phyloP scores from a whole-genome alignment of 139 green algal genomes.

The Nannochloris sp. region DNA sequence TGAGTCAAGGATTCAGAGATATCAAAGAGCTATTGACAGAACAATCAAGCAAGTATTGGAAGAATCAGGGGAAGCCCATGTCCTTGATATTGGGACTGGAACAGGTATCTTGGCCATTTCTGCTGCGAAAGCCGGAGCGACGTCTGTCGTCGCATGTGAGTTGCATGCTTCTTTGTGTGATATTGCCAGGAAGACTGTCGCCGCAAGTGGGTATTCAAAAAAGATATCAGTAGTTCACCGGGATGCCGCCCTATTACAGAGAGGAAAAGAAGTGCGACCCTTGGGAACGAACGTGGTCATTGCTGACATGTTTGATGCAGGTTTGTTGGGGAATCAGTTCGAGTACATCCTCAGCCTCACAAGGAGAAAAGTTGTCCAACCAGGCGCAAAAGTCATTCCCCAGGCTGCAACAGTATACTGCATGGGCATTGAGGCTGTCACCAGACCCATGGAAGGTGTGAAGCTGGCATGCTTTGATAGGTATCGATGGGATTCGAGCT shows the following conservation, averaged over 20 bases:
- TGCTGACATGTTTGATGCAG: constrained; percentile 53
- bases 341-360: constrained; percentile 44
- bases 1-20: constrained; percentile 22
- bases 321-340: constrained; percentile 54
- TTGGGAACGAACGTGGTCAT: constrained; percentile 60
- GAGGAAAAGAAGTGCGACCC: constrained; percentile 38
- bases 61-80: constrained; percentile 34
- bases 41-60: constrained; percentile 15
- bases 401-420: constrained; percentile 53
- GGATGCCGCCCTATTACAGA: constrained; percentile 34
- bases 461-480: constrained; percentile 57
- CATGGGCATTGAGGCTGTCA: constrained; percentile 61
- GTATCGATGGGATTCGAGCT: constrained; percentile 61
- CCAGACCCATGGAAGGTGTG: constrained; percentile 35
- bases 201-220: constrained; percentile 33
- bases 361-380: constrained; percentile 40
- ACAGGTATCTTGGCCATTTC: constrained; percentile 60
- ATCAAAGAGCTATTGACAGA: constrained; percentile 37
- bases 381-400: constrained; percentile 45
- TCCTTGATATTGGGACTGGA: constrained; percentile 79
- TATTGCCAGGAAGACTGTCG: constrained; percentile 27
- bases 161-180: constrained; percentile 29
- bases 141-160: constrained; percentile 46
- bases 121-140: constrained; percentile 47
- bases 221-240: constrained; percentile 34